A percentile compares a stretch with the other conserved stretches of the same genome.
These are phyloP conservation scores for Haplosporangium sp. DNA, from an alignment of 371 early-diverging fungal genomes.

Conservation along the genomic window DNA sequence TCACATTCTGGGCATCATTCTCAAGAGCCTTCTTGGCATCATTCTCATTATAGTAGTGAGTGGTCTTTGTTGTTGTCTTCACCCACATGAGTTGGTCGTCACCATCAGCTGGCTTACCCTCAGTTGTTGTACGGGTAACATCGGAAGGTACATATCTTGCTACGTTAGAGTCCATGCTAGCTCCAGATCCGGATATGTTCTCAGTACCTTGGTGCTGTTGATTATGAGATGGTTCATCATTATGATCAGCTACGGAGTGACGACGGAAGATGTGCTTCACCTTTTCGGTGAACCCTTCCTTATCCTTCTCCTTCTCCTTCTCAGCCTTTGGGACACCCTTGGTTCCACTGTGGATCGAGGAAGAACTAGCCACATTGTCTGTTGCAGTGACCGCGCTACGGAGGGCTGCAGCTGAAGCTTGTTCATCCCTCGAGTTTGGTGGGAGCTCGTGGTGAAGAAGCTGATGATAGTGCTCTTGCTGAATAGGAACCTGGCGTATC, in stretches of 20 bases:
- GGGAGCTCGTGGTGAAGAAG: neutral
- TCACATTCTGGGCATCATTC: neutral
- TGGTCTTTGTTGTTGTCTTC: neutral
- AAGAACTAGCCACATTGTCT: neutral
- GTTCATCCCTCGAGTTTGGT: neutral
- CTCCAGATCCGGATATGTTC: neutral
- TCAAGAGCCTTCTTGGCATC: neutral
- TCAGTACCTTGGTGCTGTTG: neutral
- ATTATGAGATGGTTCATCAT: neutral
- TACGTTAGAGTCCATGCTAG: conserved; percentile 5
- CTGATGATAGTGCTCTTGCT: conserved; percentile 1
- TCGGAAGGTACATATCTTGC: neutral
- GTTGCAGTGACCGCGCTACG: neutral
- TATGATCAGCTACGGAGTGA: conserved; percentile 10
- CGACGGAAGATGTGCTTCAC: conserved; percentile 32
- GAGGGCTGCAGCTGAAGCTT: neutral
- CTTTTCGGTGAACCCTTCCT: conserved; percentile 17
- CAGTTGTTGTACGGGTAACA: neutral
- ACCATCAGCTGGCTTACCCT: neutral
- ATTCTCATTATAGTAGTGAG: neutral
- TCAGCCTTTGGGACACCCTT: neutral
- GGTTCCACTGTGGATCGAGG: neutral
- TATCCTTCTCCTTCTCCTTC: neutral
- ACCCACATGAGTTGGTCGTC: neutral
- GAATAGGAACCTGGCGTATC: neutral